Evolutionary conservation across 306 rosid genomes (phyloP), one percentile per base, ranked within the genome.

Genomic region (Medicago lupulina): DNA sequence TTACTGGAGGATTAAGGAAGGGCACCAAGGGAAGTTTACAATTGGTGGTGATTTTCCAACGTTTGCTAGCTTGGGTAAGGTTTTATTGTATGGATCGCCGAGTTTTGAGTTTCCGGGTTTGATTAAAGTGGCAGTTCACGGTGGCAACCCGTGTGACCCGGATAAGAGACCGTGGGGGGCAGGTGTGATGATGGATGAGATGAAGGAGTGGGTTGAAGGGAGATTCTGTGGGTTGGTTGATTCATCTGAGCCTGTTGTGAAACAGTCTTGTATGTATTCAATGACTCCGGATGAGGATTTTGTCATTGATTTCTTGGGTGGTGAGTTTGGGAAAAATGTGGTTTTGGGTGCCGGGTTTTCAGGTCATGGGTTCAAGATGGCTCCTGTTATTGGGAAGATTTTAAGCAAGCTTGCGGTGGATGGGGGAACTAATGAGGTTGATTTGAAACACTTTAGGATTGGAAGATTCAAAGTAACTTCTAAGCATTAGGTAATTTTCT

Each of bases 281-380:
- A 80, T 88, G 97, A 95, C 96, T 0, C 96, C 97, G 0, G 96
- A 89, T 16, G 93, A 88, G 80, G 96, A 96, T 71, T 96, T 84
- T 41, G 86, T 96, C 58, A 83, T 96, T 19, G 99, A 92, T 78
- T 96, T 88, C 49, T 59, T 96, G 86, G 98, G 97, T 3, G 91
- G 96, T 13, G 87, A 83, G 79, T 88, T 92, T 7, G 89, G 73
- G 60, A 85, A 86, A 55, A 91, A 89, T 61, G 91, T 95, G 58
- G 91, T 92, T 59, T 14, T 92, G 1, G 99, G 99, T 6, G 96
- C 85, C 0, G 99, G 99, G 62, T 95, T 95, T 79, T 95, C 97
- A 0, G 99, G 99, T 60, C 97, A 95, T 11, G 99, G 99, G 21
- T 92, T 95, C 77, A 95, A 95, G 92, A 86, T 95, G 97, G 84